Conservation (phyloP, 768 basidiomycete species). For the Psilocybe cyanescens region DNA sequence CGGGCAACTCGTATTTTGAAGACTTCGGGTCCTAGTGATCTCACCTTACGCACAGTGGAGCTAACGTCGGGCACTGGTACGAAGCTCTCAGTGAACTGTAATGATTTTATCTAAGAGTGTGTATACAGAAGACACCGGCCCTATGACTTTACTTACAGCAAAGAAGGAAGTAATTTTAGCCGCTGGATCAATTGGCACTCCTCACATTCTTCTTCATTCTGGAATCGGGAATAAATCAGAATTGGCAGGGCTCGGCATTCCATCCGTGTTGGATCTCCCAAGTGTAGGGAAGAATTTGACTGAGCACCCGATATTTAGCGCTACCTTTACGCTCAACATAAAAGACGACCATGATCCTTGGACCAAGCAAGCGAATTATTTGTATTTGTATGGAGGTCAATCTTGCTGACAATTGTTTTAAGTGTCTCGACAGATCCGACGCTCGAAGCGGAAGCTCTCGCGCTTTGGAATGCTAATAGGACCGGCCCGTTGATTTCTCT, state of each 20-base stretch:
- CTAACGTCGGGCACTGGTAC: constrained; percentile 5
- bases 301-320: constrained; percentile 30
- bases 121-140: not conserved
- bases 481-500: constrained; percentile 30
- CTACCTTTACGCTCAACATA: constrained; percentile 23
- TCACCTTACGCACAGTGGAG: constrained; percentile 8
- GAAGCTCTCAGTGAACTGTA: not conserved
- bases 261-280: constrained; percentile 25
- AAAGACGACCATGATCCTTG: constrained; percentile 25
- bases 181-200: constrained; percentile 36
- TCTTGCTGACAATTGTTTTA: not conserved
- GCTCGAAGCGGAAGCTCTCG: constrained; percentile 22
- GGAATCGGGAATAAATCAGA: constrained; percentile 31
- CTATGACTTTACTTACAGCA: constrained; percentile 23
- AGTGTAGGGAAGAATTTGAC: constrained; percentile 36
- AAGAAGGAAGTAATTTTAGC: constrained; percentile 37
- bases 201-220: constrained; percentile 34
- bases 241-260: constrained; percentile 24
- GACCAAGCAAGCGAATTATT: not conserved
- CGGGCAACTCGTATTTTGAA: constrained; percentile 30
- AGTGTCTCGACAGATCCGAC: constrained; percentile 26
- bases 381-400: no score
- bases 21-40: not conserved
- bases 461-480: constrained; percentile 29
- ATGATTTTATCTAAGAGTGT: not conserved